A percentile compares a stretch with the other conserved stretches of the same genome.
phyloP scores from a whole-genome alignment of 139 green algal species.

The Picochlorum sp. region DNA sequence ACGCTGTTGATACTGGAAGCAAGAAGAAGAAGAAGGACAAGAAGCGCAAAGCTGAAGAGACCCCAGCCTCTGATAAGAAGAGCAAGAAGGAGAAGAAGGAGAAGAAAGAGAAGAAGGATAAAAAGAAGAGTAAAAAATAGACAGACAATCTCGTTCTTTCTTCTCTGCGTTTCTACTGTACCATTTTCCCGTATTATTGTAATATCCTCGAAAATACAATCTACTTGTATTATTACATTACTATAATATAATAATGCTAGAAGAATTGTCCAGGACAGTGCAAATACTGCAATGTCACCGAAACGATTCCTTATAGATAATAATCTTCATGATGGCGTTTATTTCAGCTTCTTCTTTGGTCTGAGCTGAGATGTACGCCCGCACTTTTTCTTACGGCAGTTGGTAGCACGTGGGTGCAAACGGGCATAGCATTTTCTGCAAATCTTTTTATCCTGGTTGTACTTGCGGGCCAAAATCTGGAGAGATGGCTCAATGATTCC shows the following conservation, averaged over 20 bases:
- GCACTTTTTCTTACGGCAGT: slow-evolving; percentile 97
- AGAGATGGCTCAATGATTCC: slow-evolving; percentile 99
- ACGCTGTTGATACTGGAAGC: slow-evolving; percentile 39
- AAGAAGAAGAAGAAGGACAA: slow-evolving; percentile 37
- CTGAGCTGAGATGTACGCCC: slow-evolving; percentile 79
- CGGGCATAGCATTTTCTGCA: slow-evolving; percentile 99
- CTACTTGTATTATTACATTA: not conserved
- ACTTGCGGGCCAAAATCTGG: slow-evolving; percentile 94
- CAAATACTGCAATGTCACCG: too few species aligned
- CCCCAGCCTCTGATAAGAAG: not conserved
- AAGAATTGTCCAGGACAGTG: too few species aligned
- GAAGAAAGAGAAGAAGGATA: slow-evolving; percentile 6
- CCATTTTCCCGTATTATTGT: too few species aligned
- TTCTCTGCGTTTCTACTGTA: slow-evolving; percentile 12
- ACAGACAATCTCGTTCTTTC: not conserved
- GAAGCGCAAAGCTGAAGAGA: slow-evolving; percentile 19
- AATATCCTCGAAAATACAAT: not conserved
- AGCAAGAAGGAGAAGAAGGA: slow-evolving; percentile 14
- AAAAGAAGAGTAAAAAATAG: slow-evolving; percentile 11
- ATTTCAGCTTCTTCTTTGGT: slow-evolving; percentile 90
- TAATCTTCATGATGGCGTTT: not conserved
- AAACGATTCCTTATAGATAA: too few species aligned
- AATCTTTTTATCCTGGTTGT: slow-evolving; percentile 99
- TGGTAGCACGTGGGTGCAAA: slow-evolving; percentile 91
- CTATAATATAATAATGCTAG: too few species aligned